A percentile compares a stretch with the other conserved stretches of the same genome.
Conservation (phyloP, 805 yeast genomes). For the Kodamaea kaohsiungensis region DNA sequence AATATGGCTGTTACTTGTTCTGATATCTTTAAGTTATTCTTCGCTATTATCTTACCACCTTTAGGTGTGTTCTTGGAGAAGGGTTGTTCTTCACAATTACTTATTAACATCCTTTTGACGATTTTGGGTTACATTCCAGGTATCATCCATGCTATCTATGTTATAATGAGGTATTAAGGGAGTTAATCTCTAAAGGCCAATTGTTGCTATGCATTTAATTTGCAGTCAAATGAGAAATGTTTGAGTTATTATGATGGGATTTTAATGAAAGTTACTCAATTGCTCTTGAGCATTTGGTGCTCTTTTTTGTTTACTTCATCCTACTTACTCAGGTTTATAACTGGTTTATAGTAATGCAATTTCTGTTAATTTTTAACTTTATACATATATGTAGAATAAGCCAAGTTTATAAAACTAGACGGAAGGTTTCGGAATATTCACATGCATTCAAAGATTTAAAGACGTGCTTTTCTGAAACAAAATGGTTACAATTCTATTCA, state of each 20-base stretch:
- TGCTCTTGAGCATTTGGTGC: background rate
- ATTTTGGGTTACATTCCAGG: conserved; percentile 79
- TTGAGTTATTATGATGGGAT: too few species aligned
- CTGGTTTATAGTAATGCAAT: background rate
- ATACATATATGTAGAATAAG: too few species aligned
- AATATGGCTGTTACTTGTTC: conserved; percentile 54
- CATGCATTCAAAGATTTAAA: too few species aligned
- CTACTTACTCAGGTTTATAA: background rate
- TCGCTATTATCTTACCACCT: conserved; percentile 58
- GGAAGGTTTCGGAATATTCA: too few species aligned
- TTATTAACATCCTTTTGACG: conserved; percentile 64
- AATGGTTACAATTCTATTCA: too few species aligned
- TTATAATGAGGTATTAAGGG: conserved; percentile 38
- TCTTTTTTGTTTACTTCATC: too few species aligned
- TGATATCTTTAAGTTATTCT: conserved; percentile 52
- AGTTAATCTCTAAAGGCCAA: background rate
- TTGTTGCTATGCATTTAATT: background rate
- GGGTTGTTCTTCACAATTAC: conserved; percentile 48
- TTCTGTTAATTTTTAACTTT: background rate
- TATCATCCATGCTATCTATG: conserved; percentile 62
- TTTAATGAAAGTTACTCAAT: background rate
- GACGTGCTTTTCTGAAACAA: too few species aligned
- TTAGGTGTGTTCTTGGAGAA: conserved; percentile 62
- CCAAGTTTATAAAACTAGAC: background rate
- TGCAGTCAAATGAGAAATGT: too few species aligned